Conservation (phyloP, 306 rosid species). For the Prunus mira region DNA sequence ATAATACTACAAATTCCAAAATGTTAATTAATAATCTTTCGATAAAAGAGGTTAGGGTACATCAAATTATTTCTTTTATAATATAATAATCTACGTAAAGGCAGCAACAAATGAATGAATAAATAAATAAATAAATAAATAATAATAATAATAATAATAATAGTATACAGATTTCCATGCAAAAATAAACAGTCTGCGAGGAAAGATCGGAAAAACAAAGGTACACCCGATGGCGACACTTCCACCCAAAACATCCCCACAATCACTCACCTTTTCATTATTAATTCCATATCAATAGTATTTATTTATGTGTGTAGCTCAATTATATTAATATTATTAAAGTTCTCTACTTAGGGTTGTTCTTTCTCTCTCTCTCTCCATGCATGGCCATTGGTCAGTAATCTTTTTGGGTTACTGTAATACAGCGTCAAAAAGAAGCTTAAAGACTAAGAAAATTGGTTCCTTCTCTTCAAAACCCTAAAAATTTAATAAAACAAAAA, state of each 20-base stretch:
- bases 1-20: not conserved
- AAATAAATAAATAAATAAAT: not conserved
- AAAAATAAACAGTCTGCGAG: slow-evolving; percentile 29
- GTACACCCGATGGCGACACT: slow-evolving; percentile 65
- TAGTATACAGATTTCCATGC: slow-evolving; percentile 18
- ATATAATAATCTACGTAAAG: not conserved
- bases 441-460: slow-evolving; percentile 41
- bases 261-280: slow-evolving; percentile 51
- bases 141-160: not conserved
- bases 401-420: slow-evolving; percentile 30
- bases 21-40: not conserved
- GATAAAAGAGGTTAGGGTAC: not conserved
- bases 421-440: slow-evolving; percentile 31
- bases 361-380: not conserved
- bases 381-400: slow-evolving; percentile 40
- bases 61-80: not conserved
- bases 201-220: slow-evolving; percentile 52
- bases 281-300: slow-evolving; percentile 25
- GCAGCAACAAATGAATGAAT: not conserved
- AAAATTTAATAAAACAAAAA: slow-evolving; percentile 50
- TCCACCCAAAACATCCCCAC: slow-evolving; percentile 74
- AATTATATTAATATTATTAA: not conserved
- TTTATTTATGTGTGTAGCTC: not conserved
- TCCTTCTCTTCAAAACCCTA: slow-evolving; percentile 36
- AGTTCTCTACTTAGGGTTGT: slow-evolving; percentile 33